Evolutionary conservation across 2,329 filamentous ascomycete genomes (phyloP).

Genomic region (Penicillium sp.): DNA sequence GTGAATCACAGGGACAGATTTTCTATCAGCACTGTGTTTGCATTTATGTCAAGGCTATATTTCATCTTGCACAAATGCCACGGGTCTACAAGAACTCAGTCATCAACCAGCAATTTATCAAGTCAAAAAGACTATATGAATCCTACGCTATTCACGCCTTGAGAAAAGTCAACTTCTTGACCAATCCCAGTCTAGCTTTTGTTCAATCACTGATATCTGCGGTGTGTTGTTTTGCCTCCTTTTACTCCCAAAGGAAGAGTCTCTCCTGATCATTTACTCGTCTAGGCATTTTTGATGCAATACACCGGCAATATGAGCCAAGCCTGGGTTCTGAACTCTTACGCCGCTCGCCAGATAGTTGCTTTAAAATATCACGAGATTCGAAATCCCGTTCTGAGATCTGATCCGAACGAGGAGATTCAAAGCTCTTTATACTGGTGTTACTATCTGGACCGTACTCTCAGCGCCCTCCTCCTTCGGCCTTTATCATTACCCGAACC

Average conservation of each 20-base stretch:
- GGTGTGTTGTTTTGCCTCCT: no score
- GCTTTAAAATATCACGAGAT: slow-evolving; percentile 28
- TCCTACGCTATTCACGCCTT: slow-evolving; percentile 21
- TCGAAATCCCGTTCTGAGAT: background rate
- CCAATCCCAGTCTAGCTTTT: slow-evolving; percentile 19
- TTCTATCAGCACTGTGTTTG: slow-evolving; percentile 32
- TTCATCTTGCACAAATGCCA: slow-evolving; percentile 19
- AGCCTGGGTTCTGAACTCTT: slow-evolving; percentile 29
- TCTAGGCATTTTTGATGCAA: slow-evolving; percentile 31
- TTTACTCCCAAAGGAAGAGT: background rate
- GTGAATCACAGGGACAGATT: slow-evolving; percentile 10
- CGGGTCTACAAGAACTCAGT: slow-evolving; percentile 14
- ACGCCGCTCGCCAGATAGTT: slow-evolving; percentile 30
- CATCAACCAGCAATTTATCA: slow-evolving; percentile 21
- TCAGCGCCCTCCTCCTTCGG: slow-evolving; percentile 30
- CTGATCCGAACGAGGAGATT: slow-evolving; percentile 22
- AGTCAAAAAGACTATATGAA: slow-evolving; percentile 26
- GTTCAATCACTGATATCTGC: slow-evolving; percentile 31
- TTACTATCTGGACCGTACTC: slow-evolving; percentile 31
- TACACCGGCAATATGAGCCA: slow-evolving; percentile 28
- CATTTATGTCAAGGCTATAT: slow-evolving; percentile 30
- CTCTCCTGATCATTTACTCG: background rate
- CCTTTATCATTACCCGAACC: slow-evolving; percentile 25
- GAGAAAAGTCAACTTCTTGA: slow-evolving; percentile 22
- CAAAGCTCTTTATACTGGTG: slow-evolving; percentile 30